Evolutionary conservation across 306 rosid genomes (phyloP).

Genomic region (Dryas alaskensis): DNA sequence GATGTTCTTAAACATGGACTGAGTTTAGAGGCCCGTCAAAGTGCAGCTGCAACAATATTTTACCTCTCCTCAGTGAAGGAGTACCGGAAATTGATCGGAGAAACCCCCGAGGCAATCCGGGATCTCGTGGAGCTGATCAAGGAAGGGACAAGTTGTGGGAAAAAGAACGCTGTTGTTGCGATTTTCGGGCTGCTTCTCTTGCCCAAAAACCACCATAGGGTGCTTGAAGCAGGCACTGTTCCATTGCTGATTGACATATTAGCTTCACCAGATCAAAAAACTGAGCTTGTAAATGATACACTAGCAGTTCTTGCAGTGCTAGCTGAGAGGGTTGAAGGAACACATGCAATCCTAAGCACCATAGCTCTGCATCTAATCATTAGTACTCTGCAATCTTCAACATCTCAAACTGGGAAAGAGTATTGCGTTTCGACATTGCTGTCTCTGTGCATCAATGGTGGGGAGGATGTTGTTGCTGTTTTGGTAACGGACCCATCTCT

Average conservation of each 20-base stretch:
- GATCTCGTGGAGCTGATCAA: slow-evolving; percentile 50
- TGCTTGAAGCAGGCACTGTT: slow-evolving; percentile 48
- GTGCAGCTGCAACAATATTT: slow-evolving; percentile 64
- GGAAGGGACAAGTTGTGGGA: slow-evolving; percentile 62
- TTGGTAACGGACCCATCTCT: slow-evolving; percentile 48
- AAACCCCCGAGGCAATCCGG: slow-evolving; percentile 44
- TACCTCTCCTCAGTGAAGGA: slow-evolving; percentile 61
- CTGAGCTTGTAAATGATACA: slow-evolving; percentile 47
- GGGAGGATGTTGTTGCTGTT: slow-evolving; percentile 43
- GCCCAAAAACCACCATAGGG: slow-evolving; percentile 48
- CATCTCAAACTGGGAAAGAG: slow-evolving; percentile 45
- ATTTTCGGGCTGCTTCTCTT: slow-evolving; percentile 57
- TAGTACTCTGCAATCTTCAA: slow-evolving; percentile 28
- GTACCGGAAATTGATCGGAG: slow-evolving; percentile 56
- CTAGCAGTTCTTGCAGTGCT: slow-evolving; percentile 57
- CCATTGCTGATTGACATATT: slow-evolving; percentile 45
- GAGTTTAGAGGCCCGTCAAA: slow-evolving; percentile 51
- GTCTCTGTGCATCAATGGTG: slow-evolving; percentile 57
- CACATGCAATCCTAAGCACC: slow-evolving; percentile 33
- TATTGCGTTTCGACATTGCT: slow-evolving; percentile 56
- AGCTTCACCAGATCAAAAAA: slow-evolving; percentile 35
- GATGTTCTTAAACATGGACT: slow-evolving; percentile 46
- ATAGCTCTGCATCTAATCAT: slow-evolving; percentile 34
- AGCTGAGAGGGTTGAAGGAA: slow-evolving; percentile 60
- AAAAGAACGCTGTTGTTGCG: slow-evolving; percentile 71